Evolutionary conservation across 2,329 filamentous ascomycete species (phyloP).

Genomic region (Pseudohalonectria lignicola): DNA sequence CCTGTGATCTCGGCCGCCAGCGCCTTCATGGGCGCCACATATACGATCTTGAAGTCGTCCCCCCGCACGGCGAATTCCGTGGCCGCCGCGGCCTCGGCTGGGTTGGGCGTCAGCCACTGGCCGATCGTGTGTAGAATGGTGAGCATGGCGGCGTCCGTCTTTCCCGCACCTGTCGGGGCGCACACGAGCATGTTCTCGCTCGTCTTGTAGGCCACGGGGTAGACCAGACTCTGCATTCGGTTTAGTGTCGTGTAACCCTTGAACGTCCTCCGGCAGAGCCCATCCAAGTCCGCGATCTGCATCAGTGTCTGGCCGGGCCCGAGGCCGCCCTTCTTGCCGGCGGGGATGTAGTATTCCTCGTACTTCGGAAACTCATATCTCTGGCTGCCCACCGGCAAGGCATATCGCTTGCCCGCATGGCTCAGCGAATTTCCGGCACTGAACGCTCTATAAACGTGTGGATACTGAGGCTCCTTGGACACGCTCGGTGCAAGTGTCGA

Average conservation of each 20-base stretch:
- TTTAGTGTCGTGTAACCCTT: constrained; percentile 89
- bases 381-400: constrained; percentile 64
- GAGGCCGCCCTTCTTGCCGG: constrained; percentile 65
- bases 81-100: constrained; percentile 60
- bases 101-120: constrained; percentile 74
- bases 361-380: constrained; percentile 65
- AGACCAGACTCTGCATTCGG: constrained; percentile 95
- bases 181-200: constrained; percentile 99
- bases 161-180: constrained; percentile 87
- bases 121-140: constrained; percentile 85
- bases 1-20: constrained; percentile 92
- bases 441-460: constrained; percentile 83
- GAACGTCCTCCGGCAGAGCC: constrained; percentile 83
- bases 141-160: constrained; percentile 96
- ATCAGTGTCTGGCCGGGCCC: constrained; percentile 65
- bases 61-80: constrained; percentile 72
- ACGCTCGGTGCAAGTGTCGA: constrained; percentile 60
- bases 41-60: constrained; percentile 95
- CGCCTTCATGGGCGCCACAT: constrained; percentile 98
- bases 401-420: constrained; percentile 69
- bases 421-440: constrained; percentile 80
- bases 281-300: constrained; percentile 73
- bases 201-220: constrained; percentile 88
- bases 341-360: constrained; percentile 82
- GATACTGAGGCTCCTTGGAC: constrained; percentile 67